phyloP scores from a whole-genome alignment of 176 grass and related monocot genomes.

The Aechmea fasciata region DNA sequence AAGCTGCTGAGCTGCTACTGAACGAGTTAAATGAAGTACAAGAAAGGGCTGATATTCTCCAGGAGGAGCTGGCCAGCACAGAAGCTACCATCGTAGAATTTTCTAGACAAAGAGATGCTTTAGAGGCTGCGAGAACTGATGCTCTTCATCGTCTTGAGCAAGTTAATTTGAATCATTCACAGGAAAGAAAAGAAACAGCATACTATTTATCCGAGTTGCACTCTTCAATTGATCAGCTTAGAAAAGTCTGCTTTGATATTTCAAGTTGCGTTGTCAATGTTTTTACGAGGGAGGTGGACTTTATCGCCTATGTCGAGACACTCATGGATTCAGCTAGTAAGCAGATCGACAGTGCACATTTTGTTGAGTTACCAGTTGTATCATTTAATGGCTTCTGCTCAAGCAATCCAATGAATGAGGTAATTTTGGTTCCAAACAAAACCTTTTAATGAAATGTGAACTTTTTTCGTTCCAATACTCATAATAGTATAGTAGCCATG shows the following conservation, averaged over 20 bases:
- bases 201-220: constrained; percentile 60
- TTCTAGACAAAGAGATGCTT: constrained; percentile 33
- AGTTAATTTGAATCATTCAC: constrained; percentile 31
- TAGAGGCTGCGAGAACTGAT: constrained; percentile 56
- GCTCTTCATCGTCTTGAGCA: constrained; percentile 44
- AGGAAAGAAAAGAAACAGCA: constrained; percentile 49
- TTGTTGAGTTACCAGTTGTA: constrained; percentile 38
- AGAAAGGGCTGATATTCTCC: constrained; percentile 82
- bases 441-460: background rate
- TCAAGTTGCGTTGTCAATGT: constrained; percentile 39
- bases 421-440: constrained; percentile 20
- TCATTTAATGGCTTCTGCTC: constrained; percentile 35
- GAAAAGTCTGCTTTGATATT: constrained; percentile 60
- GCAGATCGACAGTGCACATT: constrained; percentile 40
- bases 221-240: constrained; percentile 48
- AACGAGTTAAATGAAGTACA: constrained; percentile 89
- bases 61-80: constrained; percentile 73
- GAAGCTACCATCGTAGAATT: constrained; percentile 40
- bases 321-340: constrained; percentile 61
- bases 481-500: too few species aligned
- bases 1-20: constrained; percentile 62
- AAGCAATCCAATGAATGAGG: constrained; percentile 36
- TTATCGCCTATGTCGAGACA: constrained; percentile 52
- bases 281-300: constrained; percentile 50
- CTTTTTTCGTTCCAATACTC: too few species aligned